These are phyloP conservation scores for Didymella pomorum DNA, from an alignment of 2,329 filamentous ascomycete species.

Conservation along the genomic window DNA sequence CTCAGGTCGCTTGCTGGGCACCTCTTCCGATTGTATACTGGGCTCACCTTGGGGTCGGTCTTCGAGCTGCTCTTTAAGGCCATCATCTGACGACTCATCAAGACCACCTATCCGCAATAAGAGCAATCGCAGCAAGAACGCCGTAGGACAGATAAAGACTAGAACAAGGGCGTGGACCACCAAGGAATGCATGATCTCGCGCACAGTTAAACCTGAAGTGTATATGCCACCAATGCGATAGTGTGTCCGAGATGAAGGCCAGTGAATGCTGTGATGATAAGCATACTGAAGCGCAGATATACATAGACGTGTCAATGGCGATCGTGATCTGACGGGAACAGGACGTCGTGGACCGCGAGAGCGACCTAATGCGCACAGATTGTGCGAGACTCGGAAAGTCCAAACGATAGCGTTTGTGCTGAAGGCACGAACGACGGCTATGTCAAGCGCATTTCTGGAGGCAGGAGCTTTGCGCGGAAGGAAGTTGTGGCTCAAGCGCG, in stretches of 20 bases:
- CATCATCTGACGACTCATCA: not conserved
- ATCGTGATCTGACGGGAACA: not conserved
- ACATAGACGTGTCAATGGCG: not conserved
- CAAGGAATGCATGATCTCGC: not conserved
- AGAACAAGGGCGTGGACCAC: not conserved
- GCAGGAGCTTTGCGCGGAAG: not conserved
- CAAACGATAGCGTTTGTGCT: not conserved
- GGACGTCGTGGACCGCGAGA: not conserved
- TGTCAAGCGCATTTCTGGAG: not conserved
- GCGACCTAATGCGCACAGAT: not conserved
- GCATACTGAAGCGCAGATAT: not conserved
- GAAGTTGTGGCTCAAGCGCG: slow-evolving; percentile 7
- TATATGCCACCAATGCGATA: not conserved
- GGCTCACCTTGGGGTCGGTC: no score
- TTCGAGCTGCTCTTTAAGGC: not conserved
- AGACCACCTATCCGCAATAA: not conserved
- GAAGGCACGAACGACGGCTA: not conserved
- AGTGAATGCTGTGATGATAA: not conserved
- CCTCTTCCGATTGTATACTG: no score
- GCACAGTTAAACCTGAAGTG: not conserved
- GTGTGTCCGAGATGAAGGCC: not conserved
- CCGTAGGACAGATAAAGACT: not conserved
- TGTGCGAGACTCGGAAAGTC: no score
- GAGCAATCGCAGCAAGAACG: not conserved
- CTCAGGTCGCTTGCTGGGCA: no score